These are phyloP conservation scores for Adiantum capillusveneris DNA, from an alignment of 75 land plant genomes.

Conservation along the genomic window DNA sequence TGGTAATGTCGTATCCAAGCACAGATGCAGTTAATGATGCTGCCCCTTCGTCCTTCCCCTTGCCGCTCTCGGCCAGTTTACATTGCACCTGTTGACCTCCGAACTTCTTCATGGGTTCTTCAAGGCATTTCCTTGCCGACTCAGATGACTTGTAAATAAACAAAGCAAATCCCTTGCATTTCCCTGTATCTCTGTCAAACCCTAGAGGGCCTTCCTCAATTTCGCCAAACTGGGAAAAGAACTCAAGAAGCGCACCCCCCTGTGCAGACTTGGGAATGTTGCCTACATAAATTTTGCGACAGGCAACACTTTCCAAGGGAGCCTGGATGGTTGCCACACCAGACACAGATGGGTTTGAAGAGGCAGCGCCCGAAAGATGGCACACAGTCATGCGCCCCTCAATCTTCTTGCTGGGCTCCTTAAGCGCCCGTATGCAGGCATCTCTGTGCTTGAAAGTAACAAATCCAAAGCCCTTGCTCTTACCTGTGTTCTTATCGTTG, in stretches of 20 bases:
- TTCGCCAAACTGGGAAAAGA: slow-evolving; percentile 25
- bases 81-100: slow-evolving; percentile 24
- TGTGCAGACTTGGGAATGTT: slow-evolving; percentile 17
- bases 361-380: background rate
- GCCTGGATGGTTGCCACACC: background rate
- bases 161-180: slow-evolving; percentile 21
- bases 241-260: slow-evolving; percentile 13
- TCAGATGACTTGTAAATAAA: slow-evolving; percentile 18
- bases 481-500: slow-evolving; percentile 5
- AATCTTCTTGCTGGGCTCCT: slow-evolving; percentile 3
- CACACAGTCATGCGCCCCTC: slow-evolving; percentile 1
- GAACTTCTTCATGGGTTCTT: slow-evolving; percentile 26
- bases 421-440: background rate
- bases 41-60: background rate
- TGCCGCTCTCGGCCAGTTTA: slow-evolving; percentile 3
- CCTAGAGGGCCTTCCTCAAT: slow-evolving; percentile 31
- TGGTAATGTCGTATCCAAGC: too few species aligned
- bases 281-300: slow-evolving; percentile 19
- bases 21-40: background rate
- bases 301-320: too few species aligned
- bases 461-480: slow-evolving; percentile 6
- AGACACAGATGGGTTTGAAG: too few species aligned
- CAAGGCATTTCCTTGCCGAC: slow-evolving; percentile 21
- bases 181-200: slow-evolving; percentile 12
- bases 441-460: slow-evolving; percentile 5